Percentiles rank a stretch among this genome's conserved stretches.
phyloP scores from a whole-genome alignment of 306 rosid species.

The Citrullus colocynthis region DNA sequence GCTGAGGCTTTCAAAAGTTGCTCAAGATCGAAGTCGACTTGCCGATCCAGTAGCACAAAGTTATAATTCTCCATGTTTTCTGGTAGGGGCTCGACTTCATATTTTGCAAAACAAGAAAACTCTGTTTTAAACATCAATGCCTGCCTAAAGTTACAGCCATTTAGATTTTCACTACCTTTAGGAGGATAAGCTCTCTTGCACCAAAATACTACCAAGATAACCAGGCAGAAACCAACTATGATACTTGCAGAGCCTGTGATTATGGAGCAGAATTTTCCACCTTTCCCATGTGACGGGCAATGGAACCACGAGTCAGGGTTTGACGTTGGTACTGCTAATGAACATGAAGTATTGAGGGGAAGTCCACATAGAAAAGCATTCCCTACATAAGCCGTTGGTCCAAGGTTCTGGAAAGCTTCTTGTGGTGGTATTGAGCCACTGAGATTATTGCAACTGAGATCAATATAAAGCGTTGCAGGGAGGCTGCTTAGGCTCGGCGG shows the following conservation, averaged over 20 bases:
- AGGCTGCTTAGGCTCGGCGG: slow-evolving; percentile 76
- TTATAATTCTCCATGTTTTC: slow-evolving; percentile 73
- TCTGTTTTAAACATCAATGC: slow-evolving; percentile 44
- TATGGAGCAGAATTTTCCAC: slow-evolving; percentile 25
- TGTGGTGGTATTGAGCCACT: slow-evolving; percentile 73
- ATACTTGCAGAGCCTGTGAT: slow-evolving; percentile 64
- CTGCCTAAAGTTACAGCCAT: slow-evolving; percentile 18
- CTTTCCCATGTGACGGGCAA: slow-evolving; percentile 8
- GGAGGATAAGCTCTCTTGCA: slow-evolving; percentile 45
- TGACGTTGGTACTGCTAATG: slow-evolving; percentile 23
- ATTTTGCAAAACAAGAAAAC: slow-evolving; percentile 58
- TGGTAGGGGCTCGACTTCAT: slow-evolving; percentile 50
- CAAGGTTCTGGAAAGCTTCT: slow-evolving; percentile 88
- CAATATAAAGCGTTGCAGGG: slow-evolving; percentile 87
- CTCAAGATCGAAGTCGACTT: slow-evolving; percentile 69
- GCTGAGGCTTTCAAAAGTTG: slow-evolving; percentile 95
- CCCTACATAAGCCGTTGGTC: slow-evolving; percentile 91
- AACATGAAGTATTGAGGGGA: slow-evolving; percentile 72
- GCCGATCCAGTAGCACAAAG: slow-evolving; percentile 65
- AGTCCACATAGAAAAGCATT: slow-evolving; percentile 79
- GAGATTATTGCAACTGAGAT: slow-evolving; percentile 71
- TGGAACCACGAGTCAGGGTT: not conserved
- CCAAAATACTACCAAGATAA: slow-evolving; percentile 66
- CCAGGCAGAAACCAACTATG: slow-evolving; percentile 59
- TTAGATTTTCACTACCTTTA: slow-evolving; percentile 6